phyloP scores from a whole-genome alignment of 2,329 filamentous ascomycete genomes.

The Didymella segeticola region DNA sequence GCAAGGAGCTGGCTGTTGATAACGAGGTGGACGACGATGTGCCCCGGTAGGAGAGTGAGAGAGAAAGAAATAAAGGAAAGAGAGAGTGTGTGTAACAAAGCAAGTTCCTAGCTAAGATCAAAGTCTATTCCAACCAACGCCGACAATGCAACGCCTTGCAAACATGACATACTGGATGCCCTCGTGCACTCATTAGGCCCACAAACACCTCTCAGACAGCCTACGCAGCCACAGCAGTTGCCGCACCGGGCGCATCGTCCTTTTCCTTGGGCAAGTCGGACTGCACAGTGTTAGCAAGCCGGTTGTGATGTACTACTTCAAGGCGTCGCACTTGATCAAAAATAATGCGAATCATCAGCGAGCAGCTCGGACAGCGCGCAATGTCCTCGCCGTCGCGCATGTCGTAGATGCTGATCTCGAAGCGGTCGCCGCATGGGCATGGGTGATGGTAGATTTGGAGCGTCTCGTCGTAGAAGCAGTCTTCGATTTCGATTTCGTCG shows the following conservation, averaged over 20 bases:
- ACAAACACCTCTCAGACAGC: too few species aligned
- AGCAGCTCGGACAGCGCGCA: constrained; percentile 96
- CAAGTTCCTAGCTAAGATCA: not conserved
- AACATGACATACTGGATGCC: too few species aligned
- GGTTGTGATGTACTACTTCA: too few species aligned
- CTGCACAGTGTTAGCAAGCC: constrained; percentile 19
- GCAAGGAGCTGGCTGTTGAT: constrained; percentile 76
- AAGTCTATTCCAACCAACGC: not conserved
- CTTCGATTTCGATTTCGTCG: constrained; percentile 98
- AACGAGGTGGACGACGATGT: constrained; percentile 40
- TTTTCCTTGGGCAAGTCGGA: constrained; percentile 41
- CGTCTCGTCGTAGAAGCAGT: constrained; percentile 89
- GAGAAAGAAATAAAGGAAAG: too few species aligned
- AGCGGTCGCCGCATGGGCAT: constrained; percentile 95
- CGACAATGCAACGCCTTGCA: not conserved
- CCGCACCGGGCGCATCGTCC: constrained; percentile 30
- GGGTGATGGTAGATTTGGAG: constrained; percentile 94
- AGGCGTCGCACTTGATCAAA: constrained; percentile 87
- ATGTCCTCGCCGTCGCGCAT: constrained; percentile 90
- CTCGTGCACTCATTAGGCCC: too few species aligned
- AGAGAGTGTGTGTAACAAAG: not conserved
- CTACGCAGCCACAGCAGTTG: constrained; percentile 39
- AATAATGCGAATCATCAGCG: constrained; percentile 93
- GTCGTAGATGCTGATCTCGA: constrained; percentile 87
- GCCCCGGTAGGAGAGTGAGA: constrained; percentile 32